Evolutionary conservation across 345 rosid species (phyloP), one percentile per base, ranked within the genome.

Genomic region (Arabis alpina): DNA sequence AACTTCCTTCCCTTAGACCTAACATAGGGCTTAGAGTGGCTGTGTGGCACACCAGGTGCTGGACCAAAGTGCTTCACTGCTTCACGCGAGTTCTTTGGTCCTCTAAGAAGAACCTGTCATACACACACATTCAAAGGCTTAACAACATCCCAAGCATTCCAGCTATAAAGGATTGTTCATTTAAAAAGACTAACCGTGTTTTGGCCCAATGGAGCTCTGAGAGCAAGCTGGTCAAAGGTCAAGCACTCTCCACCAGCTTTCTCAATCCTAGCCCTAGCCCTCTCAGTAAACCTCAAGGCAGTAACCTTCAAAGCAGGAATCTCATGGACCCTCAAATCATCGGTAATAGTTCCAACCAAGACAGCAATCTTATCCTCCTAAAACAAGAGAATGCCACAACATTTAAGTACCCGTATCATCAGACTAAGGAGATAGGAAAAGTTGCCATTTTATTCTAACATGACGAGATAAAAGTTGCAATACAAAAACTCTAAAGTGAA

Each of bases 21-120:
- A 37, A 90, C 93, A 51, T 86, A 93, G 0, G 98, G 97, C 73
- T 93, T 93, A 62, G 90, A 56, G 77, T 87, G 82, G 76, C 96
- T 93, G 88, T 85, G 90, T 0, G 98, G 98, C 51, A 93, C 97
- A 73, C 98, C 96, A 45, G 98, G 98, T 50, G 98, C 97, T 2
- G 85, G 93, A 2, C 98, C 98, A 47, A 93, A 93, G 79, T 93
- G 98, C 80, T 90, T 93, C 72, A 90, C 98, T 16, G 96, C 98
- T 64, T 93, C 97, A 60, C 97, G 93, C 0, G 88, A 74, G 80
- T 87, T 93, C 96, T 88, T 93, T 0, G 98, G 97, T 53, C 97
- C 97, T 80, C 98, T 83, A 0, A 92, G 90, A 15, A 92, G 90
- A 76, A 88, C 80, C 96, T 93, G 77, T 23, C 10, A 14, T 4